Conservation (phyloP, 2,329 filamentous ascomycete species). For the Phialocephala subalpina region DNA sequence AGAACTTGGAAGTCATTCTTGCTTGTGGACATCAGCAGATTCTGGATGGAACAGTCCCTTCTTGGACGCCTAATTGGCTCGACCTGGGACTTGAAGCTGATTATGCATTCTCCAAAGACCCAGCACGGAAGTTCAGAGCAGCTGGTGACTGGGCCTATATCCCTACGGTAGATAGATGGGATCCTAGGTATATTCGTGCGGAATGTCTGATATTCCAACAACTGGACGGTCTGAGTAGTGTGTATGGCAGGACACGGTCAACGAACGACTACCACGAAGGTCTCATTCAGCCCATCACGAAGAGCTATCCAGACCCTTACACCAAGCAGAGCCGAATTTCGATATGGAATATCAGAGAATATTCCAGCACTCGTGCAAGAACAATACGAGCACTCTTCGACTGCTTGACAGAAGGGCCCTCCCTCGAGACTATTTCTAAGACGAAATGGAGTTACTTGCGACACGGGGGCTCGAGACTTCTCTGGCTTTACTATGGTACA, state of each 20-base stretch:
- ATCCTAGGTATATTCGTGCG: background rate
- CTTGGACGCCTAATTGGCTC: constrained; percentile 1
- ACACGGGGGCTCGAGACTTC: too few species aligned
- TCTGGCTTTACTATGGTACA: too few species aligned
- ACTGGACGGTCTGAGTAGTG: background rate
- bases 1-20: background rate
- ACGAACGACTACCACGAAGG: background rate
- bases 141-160: background rate
- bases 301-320: background rate
- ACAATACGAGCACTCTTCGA: background rate
- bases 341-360: too few species aligned
- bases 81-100: background rate
- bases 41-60: background rate
- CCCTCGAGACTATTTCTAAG: too few species aligned
- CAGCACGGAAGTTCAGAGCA: background rate
- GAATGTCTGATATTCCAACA: background rate
- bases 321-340: too few species aligned
- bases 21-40: background rate
- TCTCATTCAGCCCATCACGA: background rate
- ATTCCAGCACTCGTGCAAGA: background rate
- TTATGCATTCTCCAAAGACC: background rate
- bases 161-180: background rate
- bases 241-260: background rate
- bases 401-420: background rate
- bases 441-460: too few species aligned